These are phyloP conservation scores for Aspergillus sp. DNA, from an alignment of 2,329 filamentous ascomycete genomes.

Conservation along the genomic window DNA sequence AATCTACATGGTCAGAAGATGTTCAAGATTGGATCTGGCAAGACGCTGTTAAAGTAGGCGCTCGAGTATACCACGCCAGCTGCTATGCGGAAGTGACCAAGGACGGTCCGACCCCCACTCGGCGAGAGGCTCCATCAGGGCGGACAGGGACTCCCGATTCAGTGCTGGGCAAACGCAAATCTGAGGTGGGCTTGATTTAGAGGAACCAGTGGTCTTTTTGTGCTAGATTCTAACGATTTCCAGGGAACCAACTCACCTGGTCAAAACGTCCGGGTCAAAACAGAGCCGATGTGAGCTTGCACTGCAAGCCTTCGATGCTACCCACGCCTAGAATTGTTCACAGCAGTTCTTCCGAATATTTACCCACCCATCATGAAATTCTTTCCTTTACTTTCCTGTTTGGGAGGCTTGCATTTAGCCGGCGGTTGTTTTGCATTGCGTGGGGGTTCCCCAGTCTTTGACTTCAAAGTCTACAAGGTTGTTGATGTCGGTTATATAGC, in stretches of 20 bases:
- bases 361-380: conserved; percentile 2
- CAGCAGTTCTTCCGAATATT: not conserved
- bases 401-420: conserved; percentile 18
- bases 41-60: conserved; percentile 76
- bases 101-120: conserved; percentile 50
- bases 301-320: not conserved
- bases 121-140: conserved; percentile 35
- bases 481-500: conserved; percentile 1
- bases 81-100: conserved; percentile 82
- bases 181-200: conserved; percentile 52
- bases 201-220: not conserved
- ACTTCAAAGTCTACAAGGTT: not conserved
- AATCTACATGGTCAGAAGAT: conserved; percentile 87
- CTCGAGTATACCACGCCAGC: conserved; percentile 82
- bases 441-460: not conserved
- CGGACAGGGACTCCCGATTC: conserved; percentile 60
- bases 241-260: conserved; percentile 37
- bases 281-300: conserved; percentile 29
- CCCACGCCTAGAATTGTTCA: not conserved
- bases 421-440: conserved; percentile 19
- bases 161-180: conserved; percentile 72
- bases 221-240: conserved; percentile 6
- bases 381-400: conserved; percentile 4
- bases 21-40: conserved; percentile 97
- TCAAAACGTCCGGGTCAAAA: conserved; percentile 41